phyloP scores from a whole-genome alignment of 106 monocot species.

The Phalaenopsis aphrodite region DNA sequence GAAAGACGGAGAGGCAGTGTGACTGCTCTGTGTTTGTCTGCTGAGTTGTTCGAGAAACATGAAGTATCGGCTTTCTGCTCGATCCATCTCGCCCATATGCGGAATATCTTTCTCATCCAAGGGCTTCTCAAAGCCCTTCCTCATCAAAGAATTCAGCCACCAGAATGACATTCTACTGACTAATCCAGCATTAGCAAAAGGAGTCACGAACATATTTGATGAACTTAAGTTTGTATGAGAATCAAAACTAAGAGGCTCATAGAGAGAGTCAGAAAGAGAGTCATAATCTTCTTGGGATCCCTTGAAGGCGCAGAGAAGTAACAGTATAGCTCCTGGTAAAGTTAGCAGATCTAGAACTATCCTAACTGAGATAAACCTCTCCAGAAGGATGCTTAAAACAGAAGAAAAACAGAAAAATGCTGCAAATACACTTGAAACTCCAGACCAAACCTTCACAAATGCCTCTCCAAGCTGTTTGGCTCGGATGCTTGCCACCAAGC shows the following conservation, averaged over 20 bases:
- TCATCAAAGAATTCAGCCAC: slow-evolving; percentile 80
- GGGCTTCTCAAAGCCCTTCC: slow-evolving; percentile 51
- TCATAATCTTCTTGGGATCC: slow-evolving; percentile 15
- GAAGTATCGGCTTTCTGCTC: slow-evolving; percentile 27
- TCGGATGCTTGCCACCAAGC: slow-evolving; percentile 11
- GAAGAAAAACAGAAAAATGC: slow-evolving; percentile 37
- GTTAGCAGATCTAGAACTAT: slow-evolving; percentile 28
- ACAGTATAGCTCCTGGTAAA: slow-evolving; percentile 32
- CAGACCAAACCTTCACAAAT: slow-evolving; percentile 32
- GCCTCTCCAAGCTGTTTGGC: slow-evolving; percentile 14
- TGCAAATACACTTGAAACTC: slow-evolving; percentile 16
- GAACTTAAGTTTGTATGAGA: neutral
- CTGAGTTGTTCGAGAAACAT: slow-evolving; percentile 38
- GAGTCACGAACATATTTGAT: slow-evolving; percentile 15
- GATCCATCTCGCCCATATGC: slow-evolving; percentile 33
- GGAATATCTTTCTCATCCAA: slow-evolving; percentile 71
- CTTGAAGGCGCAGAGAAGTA: slow-evolving; percentile 30
- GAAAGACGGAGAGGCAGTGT: slow-evolving; percentile 17
- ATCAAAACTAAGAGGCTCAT: slow-evolving; percentile 29
- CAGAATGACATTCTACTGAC: slow-evolving; percentile 61
- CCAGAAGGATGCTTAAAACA: slow-evolving; percentile 13
- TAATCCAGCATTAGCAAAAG: slow-evolving; percentile 49
- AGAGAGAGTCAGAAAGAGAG: slow-evolving; percentile 11
- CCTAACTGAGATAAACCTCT: slow-evolving; percentile 17
- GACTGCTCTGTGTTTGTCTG: slow-evolving; percentile 16